These are phyloP conservation scores for Chrysoporthe puriensis DNA, from an alignment of 2,329 filamentous ascomycete species.

Conservation along the genomic window DNA sequence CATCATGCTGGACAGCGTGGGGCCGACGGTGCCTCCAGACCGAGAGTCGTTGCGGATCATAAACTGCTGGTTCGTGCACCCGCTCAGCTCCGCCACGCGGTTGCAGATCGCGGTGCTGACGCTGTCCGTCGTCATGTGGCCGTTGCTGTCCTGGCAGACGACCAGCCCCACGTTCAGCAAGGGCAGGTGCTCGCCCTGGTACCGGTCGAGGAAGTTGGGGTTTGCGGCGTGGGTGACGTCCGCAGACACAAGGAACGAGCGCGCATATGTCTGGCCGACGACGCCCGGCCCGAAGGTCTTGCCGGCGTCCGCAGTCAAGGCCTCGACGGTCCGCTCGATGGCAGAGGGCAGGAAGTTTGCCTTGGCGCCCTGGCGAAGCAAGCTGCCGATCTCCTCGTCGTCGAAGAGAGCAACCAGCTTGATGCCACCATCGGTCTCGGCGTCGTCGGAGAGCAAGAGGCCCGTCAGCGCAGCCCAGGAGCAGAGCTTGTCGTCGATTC, in stretches of 20 bases:
- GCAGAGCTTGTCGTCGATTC: conserved; percentile 97
- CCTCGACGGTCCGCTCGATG: conserved; percentile 81
- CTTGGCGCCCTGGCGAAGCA: conserved; percentile 85
- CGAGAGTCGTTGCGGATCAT: conserved; percentile 93
- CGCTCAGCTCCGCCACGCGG: conserved; percentile 75
- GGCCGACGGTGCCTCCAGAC: conserved; percentile 92
- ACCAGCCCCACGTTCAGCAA: conserved; percentile 86
- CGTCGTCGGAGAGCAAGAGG: conserved; percentile 69
- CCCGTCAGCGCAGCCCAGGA: conserved; percentile 89
- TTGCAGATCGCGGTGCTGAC: conserved; percentile 81
- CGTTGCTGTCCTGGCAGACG: conserved; percentile 82
- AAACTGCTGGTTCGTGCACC: conserved; percentile 78
- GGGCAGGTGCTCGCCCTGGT: conserved; percentile 84
- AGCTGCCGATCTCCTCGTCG: conserved; percentile 92
- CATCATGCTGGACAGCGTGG: conserved; percentile 79
- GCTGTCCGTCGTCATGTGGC: conserved; percentile 94
- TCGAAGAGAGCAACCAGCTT: conserved; percentile 95
- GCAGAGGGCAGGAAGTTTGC: conserved; percentile 85
- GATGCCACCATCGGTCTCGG: conserved; percentile 67
- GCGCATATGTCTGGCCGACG: conserved; percentile 82
- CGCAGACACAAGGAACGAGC: conserved; percentile 88
- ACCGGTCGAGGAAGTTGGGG: conserved; percentile 86
- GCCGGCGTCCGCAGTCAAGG: conserved; percentile 55
- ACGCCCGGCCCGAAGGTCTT: conserved; percentile 60
- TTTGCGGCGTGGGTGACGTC: conserved; percentile 95